Percentiles rank a stretch among this genome's conserved stretches.
phyloP scores from a whole-genome alignment of 345 rosid species.

The Syzygium aromaticum region DNA sequence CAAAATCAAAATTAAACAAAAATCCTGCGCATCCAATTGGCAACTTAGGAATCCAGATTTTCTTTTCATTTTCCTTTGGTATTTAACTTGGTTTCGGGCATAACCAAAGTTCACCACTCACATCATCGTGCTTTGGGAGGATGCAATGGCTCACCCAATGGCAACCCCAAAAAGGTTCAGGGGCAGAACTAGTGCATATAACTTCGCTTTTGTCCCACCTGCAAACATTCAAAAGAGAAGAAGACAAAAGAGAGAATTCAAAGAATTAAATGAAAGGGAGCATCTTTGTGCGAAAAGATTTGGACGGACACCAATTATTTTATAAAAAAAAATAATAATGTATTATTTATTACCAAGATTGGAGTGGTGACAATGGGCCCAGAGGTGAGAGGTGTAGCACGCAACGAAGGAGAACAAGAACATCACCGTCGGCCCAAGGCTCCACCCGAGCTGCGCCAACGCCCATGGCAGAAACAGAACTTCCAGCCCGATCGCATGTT shows the following conservation, averaged over 20 bases:
- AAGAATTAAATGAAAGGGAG: not conserved
- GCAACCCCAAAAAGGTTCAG: conserved; percentile 36
- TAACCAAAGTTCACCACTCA: not conserved
- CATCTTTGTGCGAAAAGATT: not conserved
- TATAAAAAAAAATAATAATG: too few species aligned
- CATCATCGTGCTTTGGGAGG: conserved; percentile 29
- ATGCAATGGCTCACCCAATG: conserved; percentile 39
- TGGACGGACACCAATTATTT: too few species aligned
- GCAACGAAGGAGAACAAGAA: conserved; percentile 49
- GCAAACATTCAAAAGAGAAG: not conserved
- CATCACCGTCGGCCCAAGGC: conserved; percentile 47
- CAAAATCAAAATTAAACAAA: not conserved
- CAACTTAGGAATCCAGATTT: not conserved
- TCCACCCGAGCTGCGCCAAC: conserved; percentile 65
- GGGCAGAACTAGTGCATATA: conserved; percentile 33
- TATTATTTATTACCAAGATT: conserved; percentile 31
- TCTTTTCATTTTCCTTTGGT: too few species aligned
- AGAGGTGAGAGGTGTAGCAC: conserved; percentile 43
- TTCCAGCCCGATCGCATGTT: conserved; percentile 59
- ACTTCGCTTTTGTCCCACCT: conserved; percentile 24
- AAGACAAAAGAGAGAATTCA: not conserved
- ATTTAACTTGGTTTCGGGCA: not conserved
- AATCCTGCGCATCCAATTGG: not conserved
- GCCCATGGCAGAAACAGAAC: conserved; percentile 67
- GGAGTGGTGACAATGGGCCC: conserved; percentile 35